These are phyloP conservation scores for Tuber brumale DNA, from an alignment of 495 filamentous ascomycete species.

Conservation along the genomic window DNA sequence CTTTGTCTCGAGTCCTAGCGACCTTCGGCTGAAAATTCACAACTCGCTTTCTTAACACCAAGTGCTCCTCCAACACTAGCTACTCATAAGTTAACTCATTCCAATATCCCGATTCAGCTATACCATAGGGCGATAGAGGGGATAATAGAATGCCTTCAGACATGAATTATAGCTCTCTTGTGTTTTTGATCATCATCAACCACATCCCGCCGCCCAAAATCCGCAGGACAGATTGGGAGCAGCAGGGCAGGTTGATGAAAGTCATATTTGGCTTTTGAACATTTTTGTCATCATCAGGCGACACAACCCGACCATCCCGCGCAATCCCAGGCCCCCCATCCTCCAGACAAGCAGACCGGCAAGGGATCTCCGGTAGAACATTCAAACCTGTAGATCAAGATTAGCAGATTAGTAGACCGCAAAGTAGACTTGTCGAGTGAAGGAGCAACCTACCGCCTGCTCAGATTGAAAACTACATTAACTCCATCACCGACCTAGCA, in stretches of 20 bases:
- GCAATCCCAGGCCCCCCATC: background rate
- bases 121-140: background rate
- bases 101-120: background rate
- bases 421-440: background rate
- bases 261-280: slow-evolving; percentile 5
- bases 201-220: background rate
- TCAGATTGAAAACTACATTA: slow-evolving; percentile 6
- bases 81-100: background rate
- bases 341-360: background rate
- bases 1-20: background rate
- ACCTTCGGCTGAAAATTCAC: background rate
- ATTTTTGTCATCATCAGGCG: background rate
- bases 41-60: background rate
- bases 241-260: background rate
- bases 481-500: background rate
- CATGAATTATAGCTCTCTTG: slow-evolving; percentile 4
- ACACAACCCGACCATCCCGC: background rate
- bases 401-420: background rate
- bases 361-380: background rate
- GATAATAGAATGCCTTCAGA: background rate
- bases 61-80: background rate
- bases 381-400: background rate
- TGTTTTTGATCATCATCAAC: slow-evolving; percentile 2
- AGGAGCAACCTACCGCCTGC: background rate
- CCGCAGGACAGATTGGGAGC: background rate